Conservation (phyloP, 768 basidiomycete species). For the Calocybe indica region DNA sequence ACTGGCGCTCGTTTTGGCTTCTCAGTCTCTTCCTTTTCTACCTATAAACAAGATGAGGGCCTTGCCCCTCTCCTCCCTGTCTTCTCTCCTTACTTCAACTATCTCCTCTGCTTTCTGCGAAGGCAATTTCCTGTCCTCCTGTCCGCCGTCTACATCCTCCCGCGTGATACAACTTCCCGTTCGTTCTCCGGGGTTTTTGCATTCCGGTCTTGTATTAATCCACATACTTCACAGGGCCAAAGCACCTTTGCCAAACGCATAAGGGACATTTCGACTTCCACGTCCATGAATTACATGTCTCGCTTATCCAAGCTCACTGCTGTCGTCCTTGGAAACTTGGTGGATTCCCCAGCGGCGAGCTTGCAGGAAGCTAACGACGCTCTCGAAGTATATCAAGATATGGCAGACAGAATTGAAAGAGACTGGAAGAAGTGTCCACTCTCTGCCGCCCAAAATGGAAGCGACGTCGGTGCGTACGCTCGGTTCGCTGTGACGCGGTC, state of each 20-base stretch:
- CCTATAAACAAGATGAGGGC: conserved; percentile 50
- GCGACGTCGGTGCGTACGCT: conserved; percentile 22
- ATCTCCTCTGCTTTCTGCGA: conserved; percentile 50
- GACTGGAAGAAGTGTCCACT: conserved; percentile 42
- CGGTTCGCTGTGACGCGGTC: too few relatives aligned
- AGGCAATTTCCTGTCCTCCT: conserved; percentile 47
- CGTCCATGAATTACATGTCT: conserved; percentile 29
- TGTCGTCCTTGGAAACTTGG: conserved; percentile 24
- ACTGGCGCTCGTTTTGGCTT: conserved; percentile 47
- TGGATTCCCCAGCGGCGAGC: conserved; percentile 25
- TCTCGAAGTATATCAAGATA: conserved; percentile 23
- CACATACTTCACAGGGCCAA: conserved; percentile 2
- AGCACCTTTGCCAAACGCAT: conserved; percentile 26
- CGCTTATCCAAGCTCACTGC: conserved; percentile 35
- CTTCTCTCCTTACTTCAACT: conserved; percentile 31
- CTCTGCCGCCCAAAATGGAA: conserved; percentile 23
- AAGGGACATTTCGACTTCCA: conserved; percentile 24
- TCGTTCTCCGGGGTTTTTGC: conserved; percentile 6
- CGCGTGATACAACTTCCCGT: conserved; percentile 26
- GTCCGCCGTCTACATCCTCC: conserved; percentile 24
- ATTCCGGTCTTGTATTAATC: conserved; percentile 1
- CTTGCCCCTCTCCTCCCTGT: conserved; percentile 46
- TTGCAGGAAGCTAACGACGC: conserved; percentile 20
- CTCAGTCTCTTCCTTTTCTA: conserved; percentile 55
- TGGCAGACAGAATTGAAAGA: conserved; percentile 37